Evolutionary conservation across 202 grass and related monocot species (phyloP).

Genomic region (Schoenoplectus tabernaemontani): DNA sequence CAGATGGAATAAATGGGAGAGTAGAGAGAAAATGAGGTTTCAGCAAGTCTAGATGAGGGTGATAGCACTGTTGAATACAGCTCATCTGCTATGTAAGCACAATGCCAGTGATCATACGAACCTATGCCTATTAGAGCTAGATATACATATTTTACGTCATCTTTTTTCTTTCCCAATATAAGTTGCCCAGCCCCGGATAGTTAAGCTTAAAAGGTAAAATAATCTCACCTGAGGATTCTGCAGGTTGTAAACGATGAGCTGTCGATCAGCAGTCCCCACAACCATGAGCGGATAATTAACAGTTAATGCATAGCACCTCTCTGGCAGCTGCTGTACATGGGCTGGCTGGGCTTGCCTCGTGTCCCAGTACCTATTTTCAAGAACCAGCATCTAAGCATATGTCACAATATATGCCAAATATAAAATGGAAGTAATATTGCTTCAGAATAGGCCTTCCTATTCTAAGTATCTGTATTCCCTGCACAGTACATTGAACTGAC

Average conservation of each 20-base stretch:
- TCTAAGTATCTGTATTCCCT: background rate
- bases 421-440: background rate
- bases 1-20: background rate
- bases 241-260: slow-evolving; percentile 82
- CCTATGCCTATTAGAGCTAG: background rate
- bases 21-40: background rate
- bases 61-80: background rate
- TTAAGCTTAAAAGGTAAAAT: background rate
- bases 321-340: slow-evolving; percentile 89
- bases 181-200: background rate
- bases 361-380: slow-evolving; percentile 19
- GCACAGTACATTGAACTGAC: background rate
- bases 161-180: background rate
- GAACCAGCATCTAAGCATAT: background rate
- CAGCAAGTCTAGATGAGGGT: background rate
- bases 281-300: slow-evolving; percentile 95
- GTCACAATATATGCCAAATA: background rate
- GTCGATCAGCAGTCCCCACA: slow-evolving; percentile 85
- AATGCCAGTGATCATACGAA: background rate
- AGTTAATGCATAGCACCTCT: slow-evolving; percentile 68
- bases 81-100: background rate
- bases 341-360: slow-evolving; percentile 44
- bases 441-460: background rate
- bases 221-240: slow-evolving; percentile 71
- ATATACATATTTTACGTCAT: too few species aligned